Evolutionary conservation across 2,329 filamentous ascomycete genomes (phyloP), one percentile per base, ranked within the genome.

Genomic region (Aspergillus pseudonomiae): DNA sequence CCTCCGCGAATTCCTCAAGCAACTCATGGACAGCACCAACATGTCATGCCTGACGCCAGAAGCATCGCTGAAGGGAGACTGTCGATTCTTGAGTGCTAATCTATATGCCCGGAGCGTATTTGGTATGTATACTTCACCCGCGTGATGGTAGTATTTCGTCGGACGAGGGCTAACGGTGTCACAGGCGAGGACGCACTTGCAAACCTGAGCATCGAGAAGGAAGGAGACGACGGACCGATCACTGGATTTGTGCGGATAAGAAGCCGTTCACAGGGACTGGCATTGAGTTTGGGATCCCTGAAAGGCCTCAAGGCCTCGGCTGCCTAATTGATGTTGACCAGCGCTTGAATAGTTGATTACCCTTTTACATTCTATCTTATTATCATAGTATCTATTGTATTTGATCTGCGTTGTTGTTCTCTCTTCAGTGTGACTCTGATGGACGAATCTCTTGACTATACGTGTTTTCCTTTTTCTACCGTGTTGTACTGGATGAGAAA

Each of bases 11-110:
- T 99, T 99, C 87, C 82, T 99, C 68, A 90, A 92, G 71, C 91
- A 96, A 77, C 84, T 99, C 65, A 98, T 98, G 95, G 93, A 93
- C 65, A 94, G 91, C 78, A 99, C 95, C 60, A 98, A 99, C 80
- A 99, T 99, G 95, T 95, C 90, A 78, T 99, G 95, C 79, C 82
- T 99, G 73, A 99, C 95, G 7, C 95, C 95, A 3, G 95, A 98
- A 75, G 95, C 94, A 28, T 96, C 93, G 64, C 86, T 99, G 78
- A 94, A 97, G 84, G 95, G 95, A 59, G 95, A 99, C 74, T 99
- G 95, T 77, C 94, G 97, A 76, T 99, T 99, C 85, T 80, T 99
- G 78, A 97, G 94, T 75, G 95, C 95, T 24, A 99, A 99, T 75
- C 82, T 99, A 45, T 99, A 99, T 75, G 95, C 95, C 66, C 89